phyloP scores from a whole-genome alignment of 1,139 yeast species.

The Candida anutae region DNA sequence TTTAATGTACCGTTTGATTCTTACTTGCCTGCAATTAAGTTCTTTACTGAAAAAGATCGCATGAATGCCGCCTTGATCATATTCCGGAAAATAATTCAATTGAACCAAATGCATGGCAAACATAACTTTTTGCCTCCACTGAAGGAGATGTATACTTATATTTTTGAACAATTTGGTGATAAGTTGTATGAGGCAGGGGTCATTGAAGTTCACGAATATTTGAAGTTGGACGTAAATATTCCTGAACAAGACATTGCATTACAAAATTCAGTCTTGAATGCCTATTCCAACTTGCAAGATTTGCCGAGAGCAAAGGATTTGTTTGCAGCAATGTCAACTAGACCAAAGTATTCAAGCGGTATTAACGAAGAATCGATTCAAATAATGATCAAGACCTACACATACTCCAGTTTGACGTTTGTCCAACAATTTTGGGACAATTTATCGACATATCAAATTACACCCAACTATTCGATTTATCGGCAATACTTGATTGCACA shows the following conservation, averaged over 20 bases:
- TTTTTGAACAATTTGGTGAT: constrained; percentile 58
- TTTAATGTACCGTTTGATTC: constrained; percentile 55
- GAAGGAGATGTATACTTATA: constrained; percentile 52
- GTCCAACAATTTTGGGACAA: constrained; percentile 61
- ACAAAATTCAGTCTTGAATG: constrained; percentile 58
- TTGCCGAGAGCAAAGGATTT: constrained; percentile 52
- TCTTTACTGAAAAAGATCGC: constrained; percentile 49
- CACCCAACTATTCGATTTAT: constrained; percentile 50
- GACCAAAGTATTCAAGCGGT: constrained; percentile 42
- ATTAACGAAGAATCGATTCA: constrained; percentile 64
- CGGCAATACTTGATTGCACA: constrained; percentile 66
- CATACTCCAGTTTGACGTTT: constrained; percentile 50
- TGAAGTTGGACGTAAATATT: constrained; percentile 58
- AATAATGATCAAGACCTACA: constrained; percentile 62
- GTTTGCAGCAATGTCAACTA: constrained; percentile 51
- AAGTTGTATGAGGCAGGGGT: constrained; percentile 62
- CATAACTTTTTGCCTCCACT: constrained; percentile 49
- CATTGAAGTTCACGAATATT: constrained; percentile 52
- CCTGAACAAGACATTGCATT: constrained; percentile 49
- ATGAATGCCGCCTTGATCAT: constrained; percentile 60
- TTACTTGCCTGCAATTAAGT: constrained; percentile 53
- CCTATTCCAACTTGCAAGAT: constrained; percentile 59
- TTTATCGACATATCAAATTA: constrained; percentile 44
- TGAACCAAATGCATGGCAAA: constrained; percentile 48
- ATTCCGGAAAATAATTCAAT: constrained; percentile 54